A percentile compares a stretch with the other conserved stretches of the same genome.
phyloP scores from a whole-genome alignment of 169 alveolate species.

The Theileria annulata region DNA sequence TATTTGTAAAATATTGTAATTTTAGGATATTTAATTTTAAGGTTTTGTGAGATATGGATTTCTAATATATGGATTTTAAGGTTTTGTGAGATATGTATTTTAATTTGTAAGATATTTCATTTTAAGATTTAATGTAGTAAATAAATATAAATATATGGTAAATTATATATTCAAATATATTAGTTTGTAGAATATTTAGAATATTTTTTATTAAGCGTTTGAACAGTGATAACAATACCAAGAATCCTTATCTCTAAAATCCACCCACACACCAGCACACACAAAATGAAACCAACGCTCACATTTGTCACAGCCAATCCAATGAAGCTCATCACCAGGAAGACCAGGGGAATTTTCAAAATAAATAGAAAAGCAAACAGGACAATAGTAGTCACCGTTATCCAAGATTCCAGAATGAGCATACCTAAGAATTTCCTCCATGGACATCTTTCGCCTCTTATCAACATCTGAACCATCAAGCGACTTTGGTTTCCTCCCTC shows the following conservation, averaged over 20 bases:
- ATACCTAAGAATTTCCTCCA: conserved; percentile 65
- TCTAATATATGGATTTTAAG: background rate
- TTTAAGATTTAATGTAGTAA: background rate
- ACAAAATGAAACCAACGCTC: conserved; percentile 80
- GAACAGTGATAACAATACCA: conserved; percentile 20
- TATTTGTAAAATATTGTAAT: background rate
- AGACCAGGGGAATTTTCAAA: conserved; percentile 77
- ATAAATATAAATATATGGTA: too few species aligned
- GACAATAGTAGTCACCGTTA: conserved; percentile 74
- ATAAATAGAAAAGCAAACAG: conserved; percentile 73
- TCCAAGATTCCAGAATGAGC: conserved; percentile 59
- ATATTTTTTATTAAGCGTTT: background rate
- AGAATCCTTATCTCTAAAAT: conserved; percentile 20
- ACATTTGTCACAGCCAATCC: conserved; percentile 83
- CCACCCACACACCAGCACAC: conserved; percentile 71
- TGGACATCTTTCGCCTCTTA: conserved; percentile 64
- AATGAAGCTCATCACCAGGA: conserved; percentile 81
- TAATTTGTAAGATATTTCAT: too few species aligned
- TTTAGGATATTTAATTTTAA: too few species aligned
- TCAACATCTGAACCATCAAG: conserved; percentile 67
- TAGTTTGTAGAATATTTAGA: background rate
- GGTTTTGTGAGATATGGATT: background rate
- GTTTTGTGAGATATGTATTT: background rate
- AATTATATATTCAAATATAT: too few species aligned
- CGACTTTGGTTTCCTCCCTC: conserved; percentile 69